Percentiles rank a stretch among this genome's conserved stretches.
These are phyloP conservation scores for Pythium grandisporangium DNA, from an alignment of 352 stramenopile genomes.

Conservation along the genomic window DNA sequence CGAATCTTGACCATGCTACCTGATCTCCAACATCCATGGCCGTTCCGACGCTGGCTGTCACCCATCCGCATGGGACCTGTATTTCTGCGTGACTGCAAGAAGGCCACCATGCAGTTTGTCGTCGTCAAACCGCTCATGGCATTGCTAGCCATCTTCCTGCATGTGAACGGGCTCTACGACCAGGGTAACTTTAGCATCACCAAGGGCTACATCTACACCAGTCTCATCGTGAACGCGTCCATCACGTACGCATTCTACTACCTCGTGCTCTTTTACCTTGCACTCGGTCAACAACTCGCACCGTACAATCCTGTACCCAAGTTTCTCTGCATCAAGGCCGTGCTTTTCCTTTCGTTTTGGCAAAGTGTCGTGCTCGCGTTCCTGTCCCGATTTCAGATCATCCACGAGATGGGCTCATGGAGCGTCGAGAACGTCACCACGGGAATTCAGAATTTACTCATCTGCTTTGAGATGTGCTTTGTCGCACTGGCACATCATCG, in stretches of 20 bases:
- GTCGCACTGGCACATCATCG: slow-evolving; percentile 95
- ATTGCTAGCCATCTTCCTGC: slow-evolving; percentile 80
- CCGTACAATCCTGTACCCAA: slow-evolving; percentile 95
- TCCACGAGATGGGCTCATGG: slow-evolving; percentile 89
- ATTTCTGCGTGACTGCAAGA: slow-evolving; percentile 92
- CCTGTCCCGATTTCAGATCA: slow-evolving; percentile 83
- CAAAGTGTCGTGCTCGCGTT: slow-evolving; percentile 91
- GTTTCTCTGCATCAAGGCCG: slow-evolving; percentile 98
- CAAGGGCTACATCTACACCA: slow-evolving; percentile 89
- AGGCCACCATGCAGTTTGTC: slow-evolving; percentile 95
- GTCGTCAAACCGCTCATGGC: slow-evolving; percentile 91
- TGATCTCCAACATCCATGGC: slow-evolving; percentile 67
- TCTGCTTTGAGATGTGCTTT: slow-evolving; percentile 99
- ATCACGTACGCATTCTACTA: slow-evolving; percentile 97
- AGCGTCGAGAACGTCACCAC: slow-evolving; percentile 94
- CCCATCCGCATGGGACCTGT: slow-evolving; percentile 73
- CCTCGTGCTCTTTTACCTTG: slow-evolving; percentile 96
- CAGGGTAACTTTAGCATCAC: slow-evolving; percentile 80
- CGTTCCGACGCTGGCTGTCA: slow-evolving; percentile 48
- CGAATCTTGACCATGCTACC: slow-evolving; percentile 22
- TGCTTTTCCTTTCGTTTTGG: slow-evolving; percentile 99
- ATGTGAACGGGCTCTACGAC: slow-evolving; percentile 71
- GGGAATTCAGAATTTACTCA: slow-evolving; percentile 97
- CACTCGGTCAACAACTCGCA: slow-evolving; percentile 81
- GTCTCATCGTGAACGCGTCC: slow-evolving; percentile 92